phyloP scores from a whole-genome alignment of 108 stramenopile genomes.

The Pseudonitzschia delicatissima region DNA sequence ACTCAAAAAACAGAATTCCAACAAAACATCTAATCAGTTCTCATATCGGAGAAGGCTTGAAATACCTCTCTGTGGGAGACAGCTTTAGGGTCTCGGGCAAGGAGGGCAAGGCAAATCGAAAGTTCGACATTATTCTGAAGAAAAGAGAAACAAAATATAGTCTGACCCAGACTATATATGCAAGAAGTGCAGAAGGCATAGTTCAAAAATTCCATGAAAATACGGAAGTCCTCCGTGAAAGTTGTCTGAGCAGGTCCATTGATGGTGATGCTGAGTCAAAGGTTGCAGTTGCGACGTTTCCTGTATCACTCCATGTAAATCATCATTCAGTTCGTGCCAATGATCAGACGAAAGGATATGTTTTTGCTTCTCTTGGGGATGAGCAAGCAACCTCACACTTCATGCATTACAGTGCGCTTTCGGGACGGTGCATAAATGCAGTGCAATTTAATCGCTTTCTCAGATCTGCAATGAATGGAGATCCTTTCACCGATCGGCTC shows the following conservation, averaged over 20 bases:
- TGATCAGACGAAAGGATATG: conserved; percentile 29
- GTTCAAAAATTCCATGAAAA: conserved; percentile 11
- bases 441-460: conserved; percentile 36
- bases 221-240: conserved; percentile 25
- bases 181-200: conserved; percentile 31
- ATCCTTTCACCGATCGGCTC: conserved; percentile 31
- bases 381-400: conserved; percentile 40
- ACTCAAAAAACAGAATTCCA: conserved; percentile 23
- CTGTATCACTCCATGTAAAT: conserved; percentile 38
- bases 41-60: conserved; percentile 10
- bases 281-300: conserved; percentile 33
- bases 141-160: background rate
- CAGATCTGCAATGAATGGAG: conserved; percentile 19
- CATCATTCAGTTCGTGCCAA: conserved; percentile 27
- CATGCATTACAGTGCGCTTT: conserved; percentile 34
- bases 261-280: conserved; percentile 37
- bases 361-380: conserved; percentile 35
- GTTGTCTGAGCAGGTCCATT: conserved; percentile 23
- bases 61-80: conserved; percentile 22
- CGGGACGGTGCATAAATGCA: conserved; percentile 37
- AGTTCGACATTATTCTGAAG: conserved; percentile 36
- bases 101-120: conserved; percentile 11
- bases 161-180: too few relatives aligned
- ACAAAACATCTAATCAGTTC: conserved; percentile 29
- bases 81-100: conserved; percentile 32